Evolutionary conservation across 2,329 filamentous ascomycete species (phyloP), one percentile per base, ranked within the genome.

Genomic region (Diplodia scrobiculata): DNA sequence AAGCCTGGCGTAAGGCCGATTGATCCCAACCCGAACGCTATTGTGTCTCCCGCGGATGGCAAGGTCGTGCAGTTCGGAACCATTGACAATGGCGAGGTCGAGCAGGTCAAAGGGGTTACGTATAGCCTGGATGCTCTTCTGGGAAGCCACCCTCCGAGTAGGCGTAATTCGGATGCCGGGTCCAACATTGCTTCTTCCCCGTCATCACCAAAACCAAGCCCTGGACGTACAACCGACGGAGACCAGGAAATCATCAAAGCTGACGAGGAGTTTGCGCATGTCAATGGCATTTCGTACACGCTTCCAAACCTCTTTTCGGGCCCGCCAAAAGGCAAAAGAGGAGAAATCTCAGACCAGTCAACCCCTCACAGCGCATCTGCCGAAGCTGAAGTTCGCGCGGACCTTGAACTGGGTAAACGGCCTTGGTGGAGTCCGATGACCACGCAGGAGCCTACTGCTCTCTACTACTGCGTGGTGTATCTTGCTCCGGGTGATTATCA

Each of bases 31-130:
- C 85, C 86, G 1, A 89, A 91, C 73, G 90, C 92, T 10, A 80
- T 99, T 5, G 81, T 98, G 7, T 95, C 92, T 0, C 96, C 95
- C 0, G 87, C 95, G 5, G 95, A 99, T 76, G 95, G 95, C 54
- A 90, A 90, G 69, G 85, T 99, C 53, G 85, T 99, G 29, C 94
- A 98, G 73, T 97, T 92, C 72, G 95, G 95, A 11, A 88, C 88
- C 71, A 97, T 99, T 66, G 90, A 96, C 73, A 88, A 93, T 72
- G 93, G 94, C 55, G 92, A 97, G 74, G 96, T 99, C 51, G 95
- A 99, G 77, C 95, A 99, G 80, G 94, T 99, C 69, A 99, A 99
- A 80, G 95, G 95, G 68, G 95, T 99, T 84, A 99, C 95, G 0
- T 99, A 99, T 79, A 96, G 89, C 70, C 86, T 99, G 65, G 95